Evolutionary conservation across 768 basidiomycete genomes (phyloP), one percentile per base, ranked within the genome.

Genomic region (Podaxis sp.): DNA sequence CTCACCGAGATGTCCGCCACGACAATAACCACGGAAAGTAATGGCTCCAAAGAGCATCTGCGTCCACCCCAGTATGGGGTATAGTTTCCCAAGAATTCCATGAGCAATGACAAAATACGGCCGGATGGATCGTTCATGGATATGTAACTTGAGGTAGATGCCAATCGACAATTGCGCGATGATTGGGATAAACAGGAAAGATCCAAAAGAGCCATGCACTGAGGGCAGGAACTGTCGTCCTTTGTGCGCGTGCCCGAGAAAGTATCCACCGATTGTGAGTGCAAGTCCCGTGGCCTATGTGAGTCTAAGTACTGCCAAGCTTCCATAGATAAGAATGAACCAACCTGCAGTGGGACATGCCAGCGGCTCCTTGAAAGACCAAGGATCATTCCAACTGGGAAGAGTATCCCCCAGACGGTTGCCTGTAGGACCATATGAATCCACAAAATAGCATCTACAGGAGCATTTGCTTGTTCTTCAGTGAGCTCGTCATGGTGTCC

Each of bases 71-170:
- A 96, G 68, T 59, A 96, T 76, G 0, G 95, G 94, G 71, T 91
- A 97, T 9, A 78, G 64, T 71, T 90, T 95, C 13, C 95, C 95
- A 15, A 97, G 74, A n/a, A 91, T 67, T 0, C 91, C 89, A 66
- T 96, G 95, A 0, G 77, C 76, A 3, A 76, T 72, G 3, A 93
- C 90, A 0, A 87, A 86, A 69, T 81, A 90, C 1, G 89, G 90
- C 43, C 95, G 82, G 9, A 88, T 64, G 1, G 87, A 84, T 63
- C 80, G 80, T 74, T 96, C 93, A 64, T 95, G 82, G 27, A 97
- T 88, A 72, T 97, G 96, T 6, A 96, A 77, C 75, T 96, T 97
- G 67, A 98, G 87, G 75, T 96, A 98, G 49, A 93, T 83, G 3
- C 96, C 96, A 53, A 94, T 77, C 24, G 72, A 67, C 11, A 91